Evolutionary conservation across 1,284 basidiomycete species (phyloP).

Genomic region (Exobasidium cylindrosporum): DNA sequence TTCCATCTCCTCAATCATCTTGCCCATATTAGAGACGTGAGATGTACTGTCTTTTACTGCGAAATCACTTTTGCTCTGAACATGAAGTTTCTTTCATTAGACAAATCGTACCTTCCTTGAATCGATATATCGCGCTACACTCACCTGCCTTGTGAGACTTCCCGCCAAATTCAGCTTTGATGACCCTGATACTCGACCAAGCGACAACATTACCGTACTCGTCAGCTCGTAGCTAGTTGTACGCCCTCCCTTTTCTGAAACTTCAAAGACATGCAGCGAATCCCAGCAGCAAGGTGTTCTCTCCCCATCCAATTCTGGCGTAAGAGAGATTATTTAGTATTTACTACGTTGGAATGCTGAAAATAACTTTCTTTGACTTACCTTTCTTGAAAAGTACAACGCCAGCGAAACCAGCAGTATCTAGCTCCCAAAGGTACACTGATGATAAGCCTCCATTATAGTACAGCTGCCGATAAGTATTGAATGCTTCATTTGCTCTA

Average conservation of each 20-base stretch:
- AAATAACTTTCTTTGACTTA: too few relatives aligned
- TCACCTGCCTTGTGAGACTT: constrained; percentile 91
- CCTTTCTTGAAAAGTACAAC: constrained; percentile 95
- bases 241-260: constrained; percentile 60
- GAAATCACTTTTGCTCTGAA: not conserved
- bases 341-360: too few relatives aligned
- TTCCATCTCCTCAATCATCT: constrained; percentile 97
- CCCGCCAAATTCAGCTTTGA: constrained; percentile 79
- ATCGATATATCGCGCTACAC: constrained; percentile 31
- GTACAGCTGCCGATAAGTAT: constrained; percentile 97
- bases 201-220: constrained; percentile 94
- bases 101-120: not conserved
- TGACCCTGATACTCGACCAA: constrained; percentile 66
- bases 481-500: constrained; percentile 90
- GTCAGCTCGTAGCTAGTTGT: constrained; percentile 95
- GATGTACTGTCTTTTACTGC: constrained; percentile 56
- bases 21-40: constrained; percentile 88
- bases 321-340: not conserved
- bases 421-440: constrained; percentile 96
- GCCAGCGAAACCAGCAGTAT: constrained; percentile 88
- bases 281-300: constrained; percentile 77
- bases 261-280: constrained; percentile 96
- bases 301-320: constrained; percentile 1
- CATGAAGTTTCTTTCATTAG: not conserved
- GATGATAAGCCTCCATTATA: constrained; percentile 96